A percentile compares a stretch with the other conserved stretches of the same genome.
These are phyloP conservation scores for Rugonectria rugulosa DNA, from an alignment of 2,329 filamentous ascomycete genomes.

Conservation along the genomic window DNA sequence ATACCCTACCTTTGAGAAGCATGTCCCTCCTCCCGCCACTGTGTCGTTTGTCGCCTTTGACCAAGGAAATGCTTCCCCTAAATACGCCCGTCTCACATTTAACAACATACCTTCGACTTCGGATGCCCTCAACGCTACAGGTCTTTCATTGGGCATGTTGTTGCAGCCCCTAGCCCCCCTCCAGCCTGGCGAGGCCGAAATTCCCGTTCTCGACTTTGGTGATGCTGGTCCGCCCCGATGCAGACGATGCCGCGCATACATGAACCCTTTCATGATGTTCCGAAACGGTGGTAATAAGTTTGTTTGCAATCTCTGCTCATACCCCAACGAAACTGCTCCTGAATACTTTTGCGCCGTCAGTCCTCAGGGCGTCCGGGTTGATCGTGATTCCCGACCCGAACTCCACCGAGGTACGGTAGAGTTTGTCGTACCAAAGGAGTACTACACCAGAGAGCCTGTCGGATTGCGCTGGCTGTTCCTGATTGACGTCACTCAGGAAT, in stretches of 20 bases:
- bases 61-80: conserved; percentile 95
- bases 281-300: conserved; percentile 93
- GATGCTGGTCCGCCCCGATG: conserved; percentile 90
- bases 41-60: conserved; percentile 93
- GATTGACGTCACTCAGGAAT: conserved; percentile 92
- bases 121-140: conserved; percentile 82
- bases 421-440: conserved; percentile 96
- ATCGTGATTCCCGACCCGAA: conserved; percentile 88
- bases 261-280: conserved; percentile 99
- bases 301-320: conserved; percentile 97
- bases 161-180: conserved; percentile 87
- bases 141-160: conserved; percentile 84
- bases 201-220: conserved; percentile 95
- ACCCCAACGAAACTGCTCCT: conserved; percentile 90
- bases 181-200: conserved; percentile 83
- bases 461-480: conserved; percentile 89
- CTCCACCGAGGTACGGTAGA: conserved; percentile 92
- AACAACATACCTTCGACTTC: conserved; percentile 89
- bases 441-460: conserved; percentile 94
- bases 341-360: conserved; percentile 96
- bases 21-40: conserved; percentile 86
- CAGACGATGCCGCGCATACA: conserved; percentile 91
- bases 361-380: conserved; percentile 84
- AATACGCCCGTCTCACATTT: conserved; percentile 88
- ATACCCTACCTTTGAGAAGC: conserved; percentile 95